Evolutionary conservation across 495 filamentous ascomycete genomes (phyloP).

Genomic region (Talaromyces stipitatus): DNA sequence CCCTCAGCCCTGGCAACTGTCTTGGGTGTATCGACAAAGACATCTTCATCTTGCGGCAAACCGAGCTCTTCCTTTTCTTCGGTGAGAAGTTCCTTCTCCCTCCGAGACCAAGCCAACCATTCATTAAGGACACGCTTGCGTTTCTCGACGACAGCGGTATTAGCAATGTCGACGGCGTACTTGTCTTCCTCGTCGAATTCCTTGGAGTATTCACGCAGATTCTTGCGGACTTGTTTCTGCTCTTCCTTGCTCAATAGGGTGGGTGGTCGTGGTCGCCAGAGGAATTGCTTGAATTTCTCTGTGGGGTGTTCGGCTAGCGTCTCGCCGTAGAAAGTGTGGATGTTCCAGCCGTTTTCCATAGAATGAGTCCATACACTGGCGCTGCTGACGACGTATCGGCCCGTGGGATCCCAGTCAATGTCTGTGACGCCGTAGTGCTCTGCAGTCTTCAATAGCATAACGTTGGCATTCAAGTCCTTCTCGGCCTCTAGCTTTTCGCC

Average conservation of each 20-base stretch:
- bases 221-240: slow-evolving; percentile 96
- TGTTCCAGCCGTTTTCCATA: slow-evolving; percentile 97
- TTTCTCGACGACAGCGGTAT: slow-evolving; percentile 85
- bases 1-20: slow-evolving; percentile 49
- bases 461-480: slow-evolving; percentile 90
- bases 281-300: slow-evolving; percentile 95
- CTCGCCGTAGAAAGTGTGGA: slow-evolving; percentile 92
- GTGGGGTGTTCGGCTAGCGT: slow-evolving; percentile 85
- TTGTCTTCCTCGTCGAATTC: slow-evolving; percentile 92
- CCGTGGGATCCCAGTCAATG: slow-evolving; percentile 95
- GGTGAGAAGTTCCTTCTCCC: slow-evolving; percentile 61
- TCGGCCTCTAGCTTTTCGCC: slow-evolving; percentile 87
- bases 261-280: slow-evolving; percentile 86
- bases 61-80: slow-evolving; percentile 65
- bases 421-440: slow-evolving; percentile 98
- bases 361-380: slow-evolving; percentile 92
- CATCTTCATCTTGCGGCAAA: slow-evolving; percentile 54
- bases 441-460: slow-evolving; percentile 82
- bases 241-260: slow-evolving; percentile 88
- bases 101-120: slow-evolving; percentile 79
- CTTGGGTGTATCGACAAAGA: slow-evolving; percentile 42
- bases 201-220: slow-evolving; percentile 90
- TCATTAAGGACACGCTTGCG: slow-evolving; percentile 78
- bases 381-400: slow-evolving; percentile 85
- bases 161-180: slow-evolving; percentile 83